Evolutionary conservation across 208 protist genomes (phyloP), one percentile per base, ranked within the genome.

Genomic region (Strigomonas galati): DNA sequence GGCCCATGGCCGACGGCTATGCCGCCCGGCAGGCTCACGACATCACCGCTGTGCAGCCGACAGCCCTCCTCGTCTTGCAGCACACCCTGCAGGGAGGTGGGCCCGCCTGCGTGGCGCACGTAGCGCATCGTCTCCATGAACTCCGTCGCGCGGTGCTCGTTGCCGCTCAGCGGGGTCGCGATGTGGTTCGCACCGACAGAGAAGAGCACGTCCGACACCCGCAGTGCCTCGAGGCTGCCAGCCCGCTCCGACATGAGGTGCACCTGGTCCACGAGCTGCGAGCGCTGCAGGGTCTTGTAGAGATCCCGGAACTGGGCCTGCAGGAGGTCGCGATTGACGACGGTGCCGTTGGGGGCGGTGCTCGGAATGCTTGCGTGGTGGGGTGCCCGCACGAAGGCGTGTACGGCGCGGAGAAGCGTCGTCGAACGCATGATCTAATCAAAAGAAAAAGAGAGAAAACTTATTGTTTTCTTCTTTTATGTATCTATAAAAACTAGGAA

Each of bases 111-210:
- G 17, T 67, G 75, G 54, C 91, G 86, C 12, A 97, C 68, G 72
- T 97, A 97, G 28, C 87, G 84, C 80, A 92, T 90, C 23, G 91
- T 92, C 12, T 97, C 91, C 66, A 84, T 76, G 60, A 94, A 95
- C 81, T 97, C 88, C 23, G 82, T 83, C 24, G 78, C 74, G 37
- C 91, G 88, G 68, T 92, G 87, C 76, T 97, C 88, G 72, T 92
- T 82, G 21, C 91, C 87, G 9, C 77, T 79, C 24, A 91, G 68
- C 19, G 91, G 91, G 87, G 94, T 93, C 4, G 78, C 81, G 56
- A 97, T 79, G 48, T 94, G 81, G 15, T 87, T 85, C 0, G 91
- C 75, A 3, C 89, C 89, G 40, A 97, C 77, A 56, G 77, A 91
- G 44, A 81, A 58, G 72, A 95, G 80, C 64, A 87, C 78, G 59